Base-by-base conservation (phyloP, 352 stramenopile genomes). In the Phytopythium oedochilum region DNA sequence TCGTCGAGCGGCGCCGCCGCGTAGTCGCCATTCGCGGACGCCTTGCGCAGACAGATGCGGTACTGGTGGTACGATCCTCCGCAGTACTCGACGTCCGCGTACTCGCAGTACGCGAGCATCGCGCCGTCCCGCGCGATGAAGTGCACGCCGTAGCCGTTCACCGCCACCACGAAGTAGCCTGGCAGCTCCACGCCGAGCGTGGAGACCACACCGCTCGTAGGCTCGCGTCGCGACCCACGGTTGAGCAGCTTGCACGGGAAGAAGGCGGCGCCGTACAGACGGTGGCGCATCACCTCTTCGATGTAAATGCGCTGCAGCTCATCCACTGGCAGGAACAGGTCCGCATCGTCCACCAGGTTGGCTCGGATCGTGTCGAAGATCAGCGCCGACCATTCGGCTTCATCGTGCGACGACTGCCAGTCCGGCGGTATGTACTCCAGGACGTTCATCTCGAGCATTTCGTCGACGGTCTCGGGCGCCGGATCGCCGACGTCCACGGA, bases 81-180 rank as follows among this genome's bases (percentile, higher is more conserved):
- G 43, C 68, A 86, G 53, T 76, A 81, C 10, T 68, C 62, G 7
- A 91, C 67, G 47, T 93, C 78, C 3, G 59, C 32, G 60, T 89
- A 89, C 45, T 90, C 80, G 53, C 74, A 89, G 36, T 78, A 84
- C 11, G 64, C 73, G 10, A 97, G 55, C 42, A 86, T 70, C 10
- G 73, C 64, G 34, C 78, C 72, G 54, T 89, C 70, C 2, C 82
- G 69, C n/a, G 71, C 71, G 22, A 97, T 67, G 47, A 98, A 90
- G 63, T 96, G 86, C 66, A 98, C 79, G n/a, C 92, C 92, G 34
- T 90, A 85, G 34, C 78, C 73, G 68, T 97, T 96, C 56, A 97
- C 88, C 14, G 76, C 88, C 7, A 98, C 63, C 26, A 96, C 78
- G 31, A 97, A 86, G 51, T 96, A 86, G 51, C 79, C 84, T 1